phyloP scores from a whole-genome alignment of 495 filamentous ascomycete genomes.

The Melanomma pulvis-pyrius region DNA sequence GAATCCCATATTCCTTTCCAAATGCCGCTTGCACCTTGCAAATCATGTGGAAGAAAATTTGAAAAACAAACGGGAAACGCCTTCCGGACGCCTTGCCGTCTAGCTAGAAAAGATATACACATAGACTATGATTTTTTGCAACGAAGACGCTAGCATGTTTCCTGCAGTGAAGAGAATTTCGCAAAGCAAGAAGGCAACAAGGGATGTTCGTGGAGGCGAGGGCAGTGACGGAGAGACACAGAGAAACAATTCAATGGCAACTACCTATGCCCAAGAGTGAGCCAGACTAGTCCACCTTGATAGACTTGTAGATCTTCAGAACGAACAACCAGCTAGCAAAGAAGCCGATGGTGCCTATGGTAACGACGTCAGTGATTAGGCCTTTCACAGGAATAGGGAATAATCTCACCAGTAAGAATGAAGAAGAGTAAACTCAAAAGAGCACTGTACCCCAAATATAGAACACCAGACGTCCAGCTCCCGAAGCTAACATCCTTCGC shows the following conservation, averaged over 20 bases:
- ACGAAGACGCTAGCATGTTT: background rate
- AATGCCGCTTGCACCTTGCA: background rate
- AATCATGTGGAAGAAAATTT: background rate
- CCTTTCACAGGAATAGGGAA: background rate
- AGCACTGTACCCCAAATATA: slow-evolving; percentile 91
- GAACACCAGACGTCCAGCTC: slow-evolving; percentile 78
- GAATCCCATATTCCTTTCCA: background rate
- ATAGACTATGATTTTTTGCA: background rate
- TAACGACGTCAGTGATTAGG: slow-evolving; percentile 17
- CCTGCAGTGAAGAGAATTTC: background rate
- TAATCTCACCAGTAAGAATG: slow-evolving; percentile 80
- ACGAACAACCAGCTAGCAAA: slow-evolving; percentile 93
- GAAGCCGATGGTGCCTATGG: slow-evolving; percentile 89
- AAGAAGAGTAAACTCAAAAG: slow-evolving; percentile 90
- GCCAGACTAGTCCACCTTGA: slow-evolving; percentile 76
- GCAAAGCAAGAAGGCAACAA: background rate
- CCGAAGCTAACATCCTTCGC: slow-evolving; percentile 79
- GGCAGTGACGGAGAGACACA: background rate
- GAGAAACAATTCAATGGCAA: background rate
- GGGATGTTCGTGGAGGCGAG: background rate
- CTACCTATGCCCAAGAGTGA: background rate
- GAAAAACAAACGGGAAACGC: background rate
- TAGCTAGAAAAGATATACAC: background rate
- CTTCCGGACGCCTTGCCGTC: background rate
- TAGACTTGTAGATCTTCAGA: slow-evolving; percentile 87